Percentiles rank a stretch among this genome's conserved stretches.
Evolutionary conservation across 805 yeast genomes (phyloP).

Genomic region (Candida multigemmis): DNA sequence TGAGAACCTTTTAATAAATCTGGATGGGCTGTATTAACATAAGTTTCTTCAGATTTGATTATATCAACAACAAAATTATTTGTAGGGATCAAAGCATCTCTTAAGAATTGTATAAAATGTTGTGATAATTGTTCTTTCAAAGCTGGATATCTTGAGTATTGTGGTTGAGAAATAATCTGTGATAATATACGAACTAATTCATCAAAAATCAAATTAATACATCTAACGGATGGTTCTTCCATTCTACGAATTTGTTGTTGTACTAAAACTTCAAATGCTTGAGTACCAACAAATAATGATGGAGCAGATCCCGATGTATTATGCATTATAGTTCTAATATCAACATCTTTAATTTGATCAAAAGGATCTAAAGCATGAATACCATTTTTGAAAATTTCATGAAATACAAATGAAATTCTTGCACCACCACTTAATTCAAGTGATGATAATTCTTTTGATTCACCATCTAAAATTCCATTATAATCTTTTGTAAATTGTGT

Average conservation of each 20-base stretch:
- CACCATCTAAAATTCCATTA: slow-evolving; percentile 85
- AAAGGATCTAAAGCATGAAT: slow-evolving; percentile 88
- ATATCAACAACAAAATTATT: slow-evolving; percentile 77
- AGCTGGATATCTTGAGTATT: slow-evolving; percentile 82
- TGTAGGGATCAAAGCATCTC: slow-evolving; percentile 77
- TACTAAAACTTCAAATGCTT: slow-evolving; percentile 92
- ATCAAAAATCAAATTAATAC: slow-evolving; percentile 86
- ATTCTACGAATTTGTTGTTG: slow-evolving; percentile 89
- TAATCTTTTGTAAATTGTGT: slow-evolving; percentile 91
- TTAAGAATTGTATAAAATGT: slow-evolving; percentile 69
- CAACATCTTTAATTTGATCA: slow-evolving; percentile 91
- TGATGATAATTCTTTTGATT: slow-evolving; percentile 79
- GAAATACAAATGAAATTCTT: slow-evolving; percentile 92
- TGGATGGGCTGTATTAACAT: slow-evolving; percentile 96
- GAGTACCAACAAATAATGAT: slow-evolving; percentile 92
- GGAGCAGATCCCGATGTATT: slow-evolving; percentile 96
- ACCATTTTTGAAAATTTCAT: slow-evolving; percentile 92
- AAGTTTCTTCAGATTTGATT: slow-evolving; percentile 80
- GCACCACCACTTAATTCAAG: slow-evolving; percentile 97
- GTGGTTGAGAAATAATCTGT: slow-evolving; percentile 74
- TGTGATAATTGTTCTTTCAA: slow-evolving; percentile 81
- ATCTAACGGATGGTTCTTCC: slow-evolving; percentile 86
- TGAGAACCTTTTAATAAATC: slow-evolving; percentile 91
- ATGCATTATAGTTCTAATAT: slow-evolving; percentile 93
- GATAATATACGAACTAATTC: slow-evolving; percentile 87